Evolutionary conservation across 306 rosid species (phyloP), one percentile per base, ranked within the genome.

Genomic region (Prosopis cineraria): DNA sequence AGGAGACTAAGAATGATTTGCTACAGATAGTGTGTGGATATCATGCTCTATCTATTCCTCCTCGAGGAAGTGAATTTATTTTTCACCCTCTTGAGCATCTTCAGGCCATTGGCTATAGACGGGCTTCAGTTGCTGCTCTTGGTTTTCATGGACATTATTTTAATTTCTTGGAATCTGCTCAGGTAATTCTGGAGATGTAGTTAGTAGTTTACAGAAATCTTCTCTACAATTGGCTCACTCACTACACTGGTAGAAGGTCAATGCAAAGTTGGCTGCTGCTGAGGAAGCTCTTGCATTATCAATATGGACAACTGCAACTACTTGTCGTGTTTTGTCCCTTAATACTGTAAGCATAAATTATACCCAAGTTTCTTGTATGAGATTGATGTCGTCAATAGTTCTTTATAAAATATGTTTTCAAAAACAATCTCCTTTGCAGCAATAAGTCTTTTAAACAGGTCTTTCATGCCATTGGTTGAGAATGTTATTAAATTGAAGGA

Each of bases 21-120:
- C 91, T 95, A 72, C 98, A 91, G 76, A 90, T 95, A 75, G 89
- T 95, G 60, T 91, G 98, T 75, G 88, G 91, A 69, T 95, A 93
- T 83, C 96, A 95, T 78, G 59, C 91, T 74, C 79, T 86, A 81
- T 86, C 90, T 76, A 81, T 91, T 71, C 99, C 97, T 13, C 72
- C 85, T 50, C 83, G 85, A 72, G 99, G 98, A 84, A 83, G 84
- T 68, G 87, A 84, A 76, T 65, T 91, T 68, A 55, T 85, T 50
- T 93, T 93, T 87, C 97, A 86, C 83, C 99, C 99, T 79, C 96
- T 92, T 55, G 98, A 91, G 62, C 97, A 95, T 79, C 89, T 95
- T 75, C 99, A 93, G 84, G 81, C 94, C 81, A 89, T 90, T 70
- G 87, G 84, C 76, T 95, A 93, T 74, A 82, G 82, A 58, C 80